phyloP scores from a whole-genome alignment of 768 basidiomycete genomes.

The Tylopilus vinaceipallidus region DNA sequence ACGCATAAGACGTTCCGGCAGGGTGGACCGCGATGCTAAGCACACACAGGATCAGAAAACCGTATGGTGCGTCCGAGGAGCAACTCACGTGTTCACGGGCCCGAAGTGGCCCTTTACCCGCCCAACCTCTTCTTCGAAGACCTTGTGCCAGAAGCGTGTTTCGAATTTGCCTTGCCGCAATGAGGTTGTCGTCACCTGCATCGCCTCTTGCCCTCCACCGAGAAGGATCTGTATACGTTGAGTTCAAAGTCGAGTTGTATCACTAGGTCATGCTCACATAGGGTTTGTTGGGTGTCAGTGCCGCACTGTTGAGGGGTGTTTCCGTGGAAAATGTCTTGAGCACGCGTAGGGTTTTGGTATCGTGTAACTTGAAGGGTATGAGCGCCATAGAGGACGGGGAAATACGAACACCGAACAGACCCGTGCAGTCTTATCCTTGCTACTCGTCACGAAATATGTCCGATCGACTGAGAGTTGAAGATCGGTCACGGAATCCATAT shows the following conservation, averaged over 20 bases:
- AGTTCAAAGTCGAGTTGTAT: neutral
- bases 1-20: slow-evolving; percentile 82
- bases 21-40: slow-evolving; percentile 90
- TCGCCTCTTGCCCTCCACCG: slow-evolving; percentile 97
- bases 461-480: slow-evolving; percentile 87
- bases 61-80: neutral
- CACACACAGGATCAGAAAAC: slow-evolving; percentile 4
- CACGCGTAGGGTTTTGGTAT: slow-evolving; percentile 82
- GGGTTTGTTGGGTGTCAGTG: slow-evolving; percentile 78
- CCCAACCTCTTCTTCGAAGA: slow-evolving; percentile 96
- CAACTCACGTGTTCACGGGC: slow-evolving; percentile 88
- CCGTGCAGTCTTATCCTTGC: slow-evolving; percentile 95
- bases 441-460: slow-evolving; percentile 93
- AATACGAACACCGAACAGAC: slow-evolving; percentile 41
- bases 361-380: slow-evolving; percentile 61
- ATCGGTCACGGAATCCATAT: slow-evolving; percentile 86
- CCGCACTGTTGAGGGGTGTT: slow-evolving; percentile 93
- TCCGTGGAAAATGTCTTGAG: slow-evolving; percentile 94
- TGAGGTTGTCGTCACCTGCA: slow-evolving; percentile 95
- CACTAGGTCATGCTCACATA: slow-evolving; percentile 52
- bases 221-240: slow-evolving; percentile 61
- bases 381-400: neutral
- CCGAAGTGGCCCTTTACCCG: slow-evolving; percentile 98
- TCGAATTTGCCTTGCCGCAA: slow-evolving; percentile 96
- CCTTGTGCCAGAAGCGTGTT: slow-evolving; percentile 96